Base-by-base conservation (phyloP, 106 monocot genomes). In the Xerophyta viscosa region DNA sequence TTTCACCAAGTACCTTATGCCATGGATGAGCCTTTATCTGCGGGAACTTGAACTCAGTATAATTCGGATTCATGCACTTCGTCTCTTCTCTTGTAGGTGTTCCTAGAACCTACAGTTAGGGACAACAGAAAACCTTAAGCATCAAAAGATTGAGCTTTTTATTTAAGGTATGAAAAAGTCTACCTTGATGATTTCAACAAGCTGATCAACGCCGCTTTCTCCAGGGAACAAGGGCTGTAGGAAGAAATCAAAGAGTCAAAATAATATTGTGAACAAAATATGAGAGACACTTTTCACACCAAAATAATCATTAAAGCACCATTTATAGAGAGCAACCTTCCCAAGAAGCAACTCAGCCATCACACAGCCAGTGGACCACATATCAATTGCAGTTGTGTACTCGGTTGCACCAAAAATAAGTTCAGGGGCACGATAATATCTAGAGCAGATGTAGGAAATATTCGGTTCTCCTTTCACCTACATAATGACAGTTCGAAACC, bases 361-460 rank as follows among this genome's bases (percentile, higher is more conserved):
- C 12, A 77, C 80, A 64, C 72, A 80, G 31, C 86, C 77, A 31
- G 63, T 67, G 64, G 77, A 73, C 86, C 80, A 80, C 43, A 86
- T 67, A 62, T 70, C 71, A 48, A 77, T 70, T 4, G 73, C 72
- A 41, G 59, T 69, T 42, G 74, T 77, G 44, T 78, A 75, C 48
- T 82, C 82, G 22, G 68, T 75, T 27, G 72, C 79, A 51, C 63
- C 91, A 70, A 91, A 85, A 24, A 91, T 91, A 13, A 91, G 66
- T 46, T 91, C 91, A 41, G 91, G 91, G 27, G 91, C 91, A 27
- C 85, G 72, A 61, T 91, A 91, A 57, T 91, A 91, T 63, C 91
- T 66, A 18, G 90, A 91, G 69, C 90, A 82, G 49, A 91, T 91
- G 60, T 91, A 91, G 18, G 90, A 91, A 74, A 91, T 91, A 62